These are phyloP conservation scores for Boechera retrofracta DNA, from an alignment of 345 rosid genomes.

Conservation along the genomic window DNA sequence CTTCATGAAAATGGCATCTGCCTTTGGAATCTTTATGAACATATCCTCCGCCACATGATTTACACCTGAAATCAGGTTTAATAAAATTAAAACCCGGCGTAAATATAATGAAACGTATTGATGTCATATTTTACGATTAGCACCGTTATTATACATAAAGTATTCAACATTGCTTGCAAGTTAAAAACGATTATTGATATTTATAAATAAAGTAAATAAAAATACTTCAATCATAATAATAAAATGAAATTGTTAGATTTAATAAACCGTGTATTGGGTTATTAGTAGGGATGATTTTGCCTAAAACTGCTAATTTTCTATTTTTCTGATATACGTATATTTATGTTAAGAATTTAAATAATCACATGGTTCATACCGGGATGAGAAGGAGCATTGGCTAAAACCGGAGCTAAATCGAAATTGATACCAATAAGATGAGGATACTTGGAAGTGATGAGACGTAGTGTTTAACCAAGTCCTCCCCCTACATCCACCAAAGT, in stretches of 20 bases:
- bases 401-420: constrained; percentile 47
- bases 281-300: background rate
- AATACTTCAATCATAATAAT: too few species aligned
- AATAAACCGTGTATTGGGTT: too few species aligned
- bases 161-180: too few species aligned
- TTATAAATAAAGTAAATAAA: too few species aligned
- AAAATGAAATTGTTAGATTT: too few species aligned
- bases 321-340: background rate
- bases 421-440: constrained; percentile 54
- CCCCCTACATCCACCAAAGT: constrained; percentile 46
- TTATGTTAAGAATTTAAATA: background rate
- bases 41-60: constrained; percentile 43
- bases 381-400: constrained; percentile 43
- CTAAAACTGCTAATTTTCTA: background rate
- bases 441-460: constrained; percentile 51
- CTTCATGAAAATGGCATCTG: constrained; percentile 83
- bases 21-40: constrained; percentile 66
- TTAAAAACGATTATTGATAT: too few species aligned
- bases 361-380: background rate
- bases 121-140: background rate
- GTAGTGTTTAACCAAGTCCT: constrained; percentile 45
- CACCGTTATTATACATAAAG: background rate
- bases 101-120: background rate
- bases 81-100: background rate
- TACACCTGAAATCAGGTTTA: constrained; percentile 50